Conservation (phyloP, 441 rosid species). For the Euphorbia schlechtendalii region DNA sequence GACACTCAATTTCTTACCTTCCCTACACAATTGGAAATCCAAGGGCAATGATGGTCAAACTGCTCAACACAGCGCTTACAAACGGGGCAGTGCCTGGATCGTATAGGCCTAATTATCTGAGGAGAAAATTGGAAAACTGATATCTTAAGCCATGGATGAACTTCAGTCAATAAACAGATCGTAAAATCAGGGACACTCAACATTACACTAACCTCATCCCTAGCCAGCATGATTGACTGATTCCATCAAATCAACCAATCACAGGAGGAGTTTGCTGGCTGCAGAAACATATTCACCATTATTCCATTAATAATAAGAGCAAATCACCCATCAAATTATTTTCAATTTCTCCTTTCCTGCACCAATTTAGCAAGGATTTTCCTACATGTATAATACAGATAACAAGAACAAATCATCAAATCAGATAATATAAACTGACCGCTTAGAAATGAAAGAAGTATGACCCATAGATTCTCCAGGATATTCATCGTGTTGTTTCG, state of each 20-base stretch:
- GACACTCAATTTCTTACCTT: slow-evolving; percentile 55
- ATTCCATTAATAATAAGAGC: neutral
- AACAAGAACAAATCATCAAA: neutral
- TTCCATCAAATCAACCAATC: too few species aligned
- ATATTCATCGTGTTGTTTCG: slow-evolving; percentile 53
- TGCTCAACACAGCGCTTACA: slow-evolving; percentile 90
- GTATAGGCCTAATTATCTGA: slow-evolving; percentile 91
- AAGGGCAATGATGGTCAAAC: slow-evolving; percentile 97
- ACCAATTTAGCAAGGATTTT: neutral
- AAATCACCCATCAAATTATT: slow-evolving; percentile 36
- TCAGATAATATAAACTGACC: slow-evolving; percentile 92
- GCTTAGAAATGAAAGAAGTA: slow-evolving; percentile 75
- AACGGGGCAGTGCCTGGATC: slow-evolving; percentile 83
- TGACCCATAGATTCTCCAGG: slow-evolving; percentile 98
- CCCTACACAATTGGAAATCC: slow-evolving; percentile 98
- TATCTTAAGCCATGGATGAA: slow-evolving; percentile 10
- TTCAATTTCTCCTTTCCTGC: neutral
- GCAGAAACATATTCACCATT: too few species aligned
- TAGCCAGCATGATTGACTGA: neutral
- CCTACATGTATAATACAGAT: neutral
- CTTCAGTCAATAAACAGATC: too few species aligned
- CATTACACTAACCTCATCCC: too few species aligned
- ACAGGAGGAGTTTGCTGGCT: too few species aligned
- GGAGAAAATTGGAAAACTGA: slow-evolving; percentile 7
- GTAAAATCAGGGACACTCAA: neutral